Evolutionary conservation across 176 grass and related monocot species (phyloP), one percentile per base, ranked within the genome.

Genomic region (Hsuehochloa calcarea): DNA sequence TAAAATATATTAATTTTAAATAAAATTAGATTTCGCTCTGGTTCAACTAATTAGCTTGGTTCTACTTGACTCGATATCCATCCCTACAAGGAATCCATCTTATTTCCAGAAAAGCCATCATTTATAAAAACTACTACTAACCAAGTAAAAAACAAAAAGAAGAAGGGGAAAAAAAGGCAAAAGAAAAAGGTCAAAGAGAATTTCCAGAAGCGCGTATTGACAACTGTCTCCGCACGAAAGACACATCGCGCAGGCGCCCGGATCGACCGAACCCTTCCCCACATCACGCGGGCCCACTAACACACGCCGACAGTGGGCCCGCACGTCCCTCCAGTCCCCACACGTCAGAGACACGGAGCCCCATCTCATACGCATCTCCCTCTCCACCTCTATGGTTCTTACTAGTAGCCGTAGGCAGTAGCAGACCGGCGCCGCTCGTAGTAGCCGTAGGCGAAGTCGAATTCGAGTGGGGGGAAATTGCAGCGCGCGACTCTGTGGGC

Each of bases 131-230:
- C 25, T 27, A 6, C 43, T 34, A 11, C 9, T 44, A 31, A 78
- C 22, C 75, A 62, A 63, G 1, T 3, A 3, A 13, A 15, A 4
- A 20, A 6, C 62, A 8, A 0, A 50, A 55, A 16, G 31, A 34
- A 34, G 31, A 3, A 34, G 31, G 6, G 38, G 0, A 65, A 2
- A 17, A 1, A n/a, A 25, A 59, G 2, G 14, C 31, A 34, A 34
- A 3, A 34, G 31, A 34, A 34, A 27, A 34, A 31, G 9, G 41
- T 1, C 3, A 45, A 45, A 45, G 10, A 12, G 10, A 3, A 12
- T 79, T 85, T 79, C 82, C 68, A 59, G 82, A 89, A 85, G 69
- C 81, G 60, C 47, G 60, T 75, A 3, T 59, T 15, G 87, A 66
- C 67, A 79, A 9, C 58, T 16, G 87, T 29, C 68, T 65, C 61